Conservation (phyloP, 441 rosid genomes). For the Arabidopsis hybrid region DNA sequence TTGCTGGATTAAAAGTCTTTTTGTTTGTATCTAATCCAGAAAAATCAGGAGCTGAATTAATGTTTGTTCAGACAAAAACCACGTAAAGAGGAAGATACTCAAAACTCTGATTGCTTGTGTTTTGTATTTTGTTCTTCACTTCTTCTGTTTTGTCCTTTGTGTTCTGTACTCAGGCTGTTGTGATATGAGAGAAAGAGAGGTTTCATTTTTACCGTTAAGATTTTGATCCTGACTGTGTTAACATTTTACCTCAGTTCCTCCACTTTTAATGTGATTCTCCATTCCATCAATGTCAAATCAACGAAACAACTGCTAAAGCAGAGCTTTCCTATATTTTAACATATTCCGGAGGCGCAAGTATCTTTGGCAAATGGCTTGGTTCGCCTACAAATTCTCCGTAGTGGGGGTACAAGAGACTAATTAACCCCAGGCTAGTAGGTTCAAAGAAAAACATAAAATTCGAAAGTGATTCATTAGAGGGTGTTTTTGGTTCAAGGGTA, state of each 20-base stretch:
- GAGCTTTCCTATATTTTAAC: too few relatives aligned
- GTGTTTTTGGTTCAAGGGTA: not conserved
- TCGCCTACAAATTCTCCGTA: too few relatives aligned
- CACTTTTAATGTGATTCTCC: not conserved
- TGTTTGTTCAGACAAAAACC: slow-evolving; percentile 35
- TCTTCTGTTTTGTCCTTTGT: slow-evolving; percentile 27
- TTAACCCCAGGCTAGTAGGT: too few relatives aligned
- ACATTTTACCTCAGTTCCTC: not conserved
- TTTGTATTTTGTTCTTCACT: slow-evolving; percentile 7
- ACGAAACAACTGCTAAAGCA: too few relatives aligned
- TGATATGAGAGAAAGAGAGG: slow-evolving; percentile 36
- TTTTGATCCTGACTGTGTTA: slow-evolving; percentile 5
- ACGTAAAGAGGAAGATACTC: slow-evolving; percentile 38
- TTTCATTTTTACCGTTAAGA: slow-evolving; percentile 11
- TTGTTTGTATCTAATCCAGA: slow-evolving; percentile 40
- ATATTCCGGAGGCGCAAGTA: too few relatives aligned
- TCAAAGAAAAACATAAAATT: too few relatives aligned
- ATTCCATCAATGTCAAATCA: too few relatives aligned
- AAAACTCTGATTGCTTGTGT: slow-evolving; percentile 37
- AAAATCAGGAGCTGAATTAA: slow-evolving; percentile 29
- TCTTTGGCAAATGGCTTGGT: too few relatives aligned
- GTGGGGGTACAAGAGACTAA: too few relatives aligned
- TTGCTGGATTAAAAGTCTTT: slow-evolving; percentile 17
- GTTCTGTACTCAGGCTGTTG: slow-evolving; percentile 33
- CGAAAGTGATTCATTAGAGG: not conserved